Base-by-base conservation (phyloP, 345 rosid genomes). In the Salix suchowensis region DNA sequence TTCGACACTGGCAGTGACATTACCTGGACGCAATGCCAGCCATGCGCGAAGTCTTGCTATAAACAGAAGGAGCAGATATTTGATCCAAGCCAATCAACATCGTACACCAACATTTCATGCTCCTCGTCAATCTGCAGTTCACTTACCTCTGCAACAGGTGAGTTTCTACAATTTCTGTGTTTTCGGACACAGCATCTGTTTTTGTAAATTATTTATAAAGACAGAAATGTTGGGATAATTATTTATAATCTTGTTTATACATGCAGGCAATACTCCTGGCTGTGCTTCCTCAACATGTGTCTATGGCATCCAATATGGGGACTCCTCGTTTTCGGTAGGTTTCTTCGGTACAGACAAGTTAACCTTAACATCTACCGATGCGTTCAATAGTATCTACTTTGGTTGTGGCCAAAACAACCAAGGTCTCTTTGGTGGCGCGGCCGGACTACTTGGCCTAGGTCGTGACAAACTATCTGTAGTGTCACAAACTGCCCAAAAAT, bases 341-440 rank as follows among this genome's bases (percentile, higher is more conserved):
- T 85, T 83, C 81, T 89, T 91, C 39, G 89, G 87, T 52, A 84
- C 76, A 50, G 98, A 95, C 68, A 89, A 71, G 64, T 81, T 93
- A 55, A 83, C 90, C 12, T 52, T 95, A 66, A 85, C 96, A 4
- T 10, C 82, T n/a, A 77, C 83, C 2, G 94, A 90, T 24, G 76
- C 77, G 0, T 76, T 91, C 75, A 48, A 84, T 67, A 67, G 78
- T 34, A 82, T 95, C 76, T 58, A 74, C 30, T 91, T 95, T 65
- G 98, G 98, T 1, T 95, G 98, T 70, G 97, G 98, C 55, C 85
- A 91, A 79, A 87, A 91, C 80, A 95, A 95, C 74, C 84, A 58
- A 7, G 97, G 98, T 14, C 88, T 91, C n/a, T 95, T 90, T 61
- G 81, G 86, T 0, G 88, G 93, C n/a, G 75, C 87, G 0, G 94